Conservation (phyloP, 345 rosid species). For the Eucalyptus caleyi region DNA sequence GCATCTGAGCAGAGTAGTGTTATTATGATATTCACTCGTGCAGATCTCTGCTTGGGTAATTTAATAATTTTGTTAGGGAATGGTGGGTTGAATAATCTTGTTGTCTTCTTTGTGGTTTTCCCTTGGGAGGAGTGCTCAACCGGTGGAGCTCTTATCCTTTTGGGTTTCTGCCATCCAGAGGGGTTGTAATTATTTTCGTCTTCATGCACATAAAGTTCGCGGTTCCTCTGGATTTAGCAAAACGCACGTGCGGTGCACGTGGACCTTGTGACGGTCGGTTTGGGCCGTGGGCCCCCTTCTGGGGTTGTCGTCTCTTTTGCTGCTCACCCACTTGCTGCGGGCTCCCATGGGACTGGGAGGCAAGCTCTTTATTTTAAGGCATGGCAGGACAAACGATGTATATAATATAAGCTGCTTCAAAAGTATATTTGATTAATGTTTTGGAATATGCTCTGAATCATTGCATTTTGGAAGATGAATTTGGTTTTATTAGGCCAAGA, state of each 20-base stretch:
- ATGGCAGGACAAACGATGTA: not conserved
- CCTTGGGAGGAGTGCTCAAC: not conserved
- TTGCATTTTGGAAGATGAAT: not conserved
- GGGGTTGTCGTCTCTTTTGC: not conserved
- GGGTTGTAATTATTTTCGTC: not conserved
- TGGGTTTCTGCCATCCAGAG: not conserved
- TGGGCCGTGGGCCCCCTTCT: not conserved
- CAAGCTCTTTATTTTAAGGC: not conserved
- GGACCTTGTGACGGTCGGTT: not conserved
- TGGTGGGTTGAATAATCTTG: not conserved
- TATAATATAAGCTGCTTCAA: not conserved
- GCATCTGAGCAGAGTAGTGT: not conserved
- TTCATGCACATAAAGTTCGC: not conserved
- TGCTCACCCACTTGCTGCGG: not conserved
- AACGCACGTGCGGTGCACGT: not conserved
- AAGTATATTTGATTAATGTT: not conserved
- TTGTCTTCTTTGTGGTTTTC: not conserved
- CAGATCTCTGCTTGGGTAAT: not conserved
- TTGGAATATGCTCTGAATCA: not conserved
- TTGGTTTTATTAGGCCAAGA: not conserved
- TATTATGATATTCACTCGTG: not conserved
- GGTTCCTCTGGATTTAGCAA: not conserved
- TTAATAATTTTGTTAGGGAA: not conserved
- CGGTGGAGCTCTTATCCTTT: not conserved
- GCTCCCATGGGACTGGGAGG: not conserved